Percentiles rank a stretch among this genome's conserved stretches.
Conservation (phyloP, 1,139 yeast genomes). For the Ogataea hybrid region DNA sequence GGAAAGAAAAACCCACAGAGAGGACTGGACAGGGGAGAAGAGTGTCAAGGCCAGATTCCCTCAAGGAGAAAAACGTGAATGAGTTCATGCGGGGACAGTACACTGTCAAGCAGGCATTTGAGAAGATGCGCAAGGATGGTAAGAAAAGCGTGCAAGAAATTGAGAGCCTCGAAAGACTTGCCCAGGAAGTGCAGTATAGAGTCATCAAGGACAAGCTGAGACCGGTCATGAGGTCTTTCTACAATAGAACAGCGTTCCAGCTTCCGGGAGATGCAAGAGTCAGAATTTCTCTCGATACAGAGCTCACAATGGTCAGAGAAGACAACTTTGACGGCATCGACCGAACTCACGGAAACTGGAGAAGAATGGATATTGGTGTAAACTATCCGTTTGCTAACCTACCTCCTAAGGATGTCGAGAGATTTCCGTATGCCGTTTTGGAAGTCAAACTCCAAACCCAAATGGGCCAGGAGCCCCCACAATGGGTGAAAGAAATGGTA, state of each 20-base stretch:
- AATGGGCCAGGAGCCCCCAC: constrained; percentile 97
- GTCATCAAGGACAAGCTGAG: constrained; percentile 79
- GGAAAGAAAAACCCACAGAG: constrained; percentile 96
- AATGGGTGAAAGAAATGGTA: constrained; percentile 92
- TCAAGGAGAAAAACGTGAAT: constrained; percentile 89
- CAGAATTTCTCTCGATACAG: constrained; percentile 95
- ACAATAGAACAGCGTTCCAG: constrained; percentile 98
- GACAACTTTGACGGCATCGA: constrained; percentile 93
- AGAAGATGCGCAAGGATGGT: constrained; percentile 89
- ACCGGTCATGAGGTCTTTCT: constrained; percentile 94
- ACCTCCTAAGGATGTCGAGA: constrained; percentile 77
- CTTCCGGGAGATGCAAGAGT: constrained; percentile 99
- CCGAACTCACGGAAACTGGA: constrained; percentile 92
- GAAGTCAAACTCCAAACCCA: constrained; percentile 98
- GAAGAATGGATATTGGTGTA: constrained; percentile 97
- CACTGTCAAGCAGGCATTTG: constrained; percentile 87
- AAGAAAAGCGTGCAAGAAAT: constrained; percentile 84
- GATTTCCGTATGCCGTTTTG: constrained; percentile 95
- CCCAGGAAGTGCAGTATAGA: constrained; percentile 89
- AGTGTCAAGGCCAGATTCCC: constrained; percentile 96
- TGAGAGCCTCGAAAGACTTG: constrained; percentile 87
- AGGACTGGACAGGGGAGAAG: constrained; percentile 99
- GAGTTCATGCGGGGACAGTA: constrained; percentile 77
- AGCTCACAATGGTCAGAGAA: constrained; percentile 92
- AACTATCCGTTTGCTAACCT: constrained; percentile 92